Conservation (phyloP, 1,139 yeast species). For the Candida tetrigidarum region DNA sequence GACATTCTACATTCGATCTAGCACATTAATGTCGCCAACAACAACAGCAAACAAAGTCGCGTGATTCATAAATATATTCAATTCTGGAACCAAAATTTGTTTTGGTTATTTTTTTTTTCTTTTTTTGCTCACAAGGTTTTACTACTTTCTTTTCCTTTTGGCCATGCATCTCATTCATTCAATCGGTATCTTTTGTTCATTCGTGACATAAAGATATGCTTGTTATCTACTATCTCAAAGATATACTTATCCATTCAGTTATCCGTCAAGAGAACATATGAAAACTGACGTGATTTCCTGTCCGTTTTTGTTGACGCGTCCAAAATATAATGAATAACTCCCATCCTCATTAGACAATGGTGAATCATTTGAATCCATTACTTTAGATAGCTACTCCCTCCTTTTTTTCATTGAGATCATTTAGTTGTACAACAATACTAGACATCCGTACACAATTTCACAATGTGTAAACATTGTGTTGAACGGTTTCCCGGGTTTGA, state of each 20-base stretch:
- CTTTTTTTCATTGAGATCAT: constrained; percentile 6
- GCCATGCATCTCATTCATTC: constrained; percentile 12
- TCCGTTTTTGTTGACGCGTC: constrained; percentile 1
- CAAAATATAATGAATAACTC: constrained; percentile 11
- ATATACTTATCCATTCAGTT: constrained; percentile 3
- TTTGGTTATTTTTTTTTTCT: not conserved
- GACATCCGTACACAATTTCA: constrained; percentile 4
- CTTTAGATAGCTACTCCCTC: not conserved
- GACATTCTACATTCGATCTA: too few species aligned
- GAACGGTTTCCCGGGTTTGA: constrained; percentile 1
- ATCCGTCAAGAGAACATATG: not conserved
- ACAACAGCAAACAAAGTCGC: too few species aligned
- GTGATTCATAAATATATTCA: too few species aligned
- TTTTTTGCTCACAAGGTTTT: not conserved
- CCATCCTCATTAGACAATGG: not conserved
- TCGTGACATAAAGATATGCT: not conserved
- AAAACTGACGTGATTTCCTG: not conserved
- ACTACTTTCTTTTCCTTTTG: constrained; percentile 1
- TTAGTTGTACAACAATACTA: not conserved
- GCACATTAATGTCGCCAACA: too few species aligned
- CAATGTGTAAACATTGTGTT: constrained; percentile 3
- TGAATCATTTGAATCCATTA: constrained; percentile 3
- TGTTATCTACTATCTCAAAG: not conserved
- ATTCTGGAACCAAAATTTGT: too few species aligned
- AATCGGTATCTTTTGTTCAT: constrained; percentile 11